These are phyloP conservation scores for Cornus florida DNA, from an alignment of 148 eudicot species.

Conservation along the genomic window DNA sequence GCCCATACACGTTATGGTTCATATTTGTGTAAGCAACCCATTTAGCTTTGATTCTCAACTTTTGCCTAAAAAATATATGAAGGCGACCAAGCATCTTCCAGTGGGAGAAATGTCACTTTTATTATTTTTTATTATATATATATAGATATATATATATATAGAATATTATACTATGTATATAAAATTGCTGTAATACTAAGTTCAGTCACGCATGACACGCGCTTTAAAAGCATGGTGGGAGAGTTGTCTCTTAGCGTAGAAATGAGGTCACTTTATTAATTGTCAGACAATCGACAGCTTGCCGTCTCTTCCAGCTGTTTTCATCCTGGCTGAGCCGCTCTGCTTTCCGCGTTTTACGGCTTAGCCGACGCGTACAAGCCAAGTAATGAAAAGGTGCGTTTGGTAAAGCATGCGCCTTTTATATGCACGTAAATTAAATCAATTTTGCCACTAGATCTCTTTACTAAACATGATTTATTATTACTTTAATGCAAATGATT, in stretches of 20 bases:
- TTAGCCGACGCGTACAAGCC: neutral
- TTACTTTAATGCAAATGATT: too few relatives aligned
- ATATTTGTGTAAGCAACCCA: neutral
- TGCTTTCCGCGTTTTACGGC: neutral
- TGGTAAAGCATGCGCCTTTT: too few relatives aligned
- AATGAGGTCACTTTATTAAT: neutral
- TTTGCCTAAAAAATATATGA: neutral
- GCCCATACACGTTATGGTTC: neutral
- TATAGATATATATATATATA: too few relatives aligned
- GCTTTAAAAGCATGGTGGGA: neutral
- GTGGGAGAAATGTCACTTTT: neutral
- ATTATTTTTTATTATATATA: too few relatives aligned
- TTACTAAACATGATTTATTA: too few relatives aligned
- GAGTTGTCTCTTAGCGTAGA: neutral
- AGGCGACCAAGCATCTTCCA: neutral
- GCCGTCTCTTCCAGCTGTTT: neutral
- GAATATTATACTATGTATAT: too few relatives aligned
- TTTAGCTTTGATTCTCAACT: neutral
- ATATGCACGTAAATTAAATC: too few relatives aligned
- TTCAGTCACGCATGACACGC: neutral
- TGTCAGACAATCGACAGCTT: neutral
- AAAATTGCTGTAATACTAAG: neutral
- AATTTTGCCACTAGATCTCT: too few relatives aligned
- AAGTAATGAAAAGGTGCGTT: too few relatives aligned
- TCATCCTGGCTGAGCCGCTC: neutral